Conservation (phyloP, 2,329 filamentous ascomycete species). For the Fusarium robinianum region DNA sequence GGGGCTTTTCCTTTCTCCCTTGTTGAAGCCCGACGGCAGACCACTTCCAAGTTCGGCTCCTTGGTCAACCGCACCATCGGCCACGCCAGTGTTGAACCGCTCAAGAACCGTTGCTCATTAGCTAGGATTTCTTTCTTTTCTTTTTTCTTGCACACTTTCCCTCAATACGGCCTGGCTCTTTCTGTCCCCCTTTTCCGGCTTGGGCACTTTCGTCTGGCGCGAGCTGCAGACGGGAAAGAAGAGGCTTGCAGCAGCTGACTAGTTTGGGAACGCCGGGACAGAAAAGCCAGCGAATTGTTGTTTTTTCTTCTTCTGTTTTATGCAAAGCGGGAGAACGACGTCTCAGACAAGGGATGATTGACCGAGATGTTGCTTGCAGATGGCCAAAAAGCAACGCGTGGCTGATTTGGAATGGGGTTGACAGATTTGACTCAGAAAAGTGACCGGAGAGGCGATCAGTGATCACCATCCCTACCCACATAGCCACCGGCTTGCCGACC, state of each 20-base stretch:
- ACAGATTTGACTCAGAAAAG: conserved; percentile 38
- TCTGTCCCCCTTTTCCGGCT: conserved; percentile 6
- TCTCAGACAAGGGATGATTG: conserved; percentile 17
- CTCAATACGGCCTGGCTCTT: not conserved
- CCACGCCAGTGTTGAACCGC: conserved; percentile 24
- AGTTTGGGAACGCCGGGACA: conserved; percentile 6
- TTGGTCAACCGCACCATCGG: conserved; percentile 4
- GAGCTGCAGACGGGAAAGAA: conserved; percentile 12
- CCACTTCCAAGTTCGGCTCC: too few species aligned
- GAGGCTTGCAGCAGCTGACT: conserved; percentile 4
- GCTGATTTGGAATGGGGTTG: conserved; percentile 35
- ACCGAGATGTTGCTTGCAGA: conserved; percentile 27
- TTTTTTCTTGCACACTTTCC: conserved; percentile 6
- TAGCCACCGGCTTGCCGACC: conserved; percentile 13
- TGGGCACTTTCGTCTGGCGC: conserved; percentile 1
- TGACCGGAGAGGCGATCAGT: conserved; percentile 32
- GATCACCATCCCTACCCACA: conserved; percentile 28
- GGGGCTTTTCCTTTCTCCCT: not conserved
- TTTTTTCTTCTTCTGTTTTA: too few species aligned
- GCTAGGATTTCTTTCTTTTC: conserved; percentile 6
- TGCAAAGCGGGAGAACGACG: conserved; percentile 12
- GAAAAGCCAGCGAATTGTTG: conserved; percentile 4
- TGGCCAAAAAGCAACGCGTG: conserved; percentile 31
- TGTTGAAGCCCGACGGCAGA: conserved; percentile 2
- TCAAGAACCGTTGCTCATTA: conserved; percentile 9